phyloP scores from a whole-genome alignment of 169 alveolate species.

The Ichthyophthirius multifiliis region DNA sequence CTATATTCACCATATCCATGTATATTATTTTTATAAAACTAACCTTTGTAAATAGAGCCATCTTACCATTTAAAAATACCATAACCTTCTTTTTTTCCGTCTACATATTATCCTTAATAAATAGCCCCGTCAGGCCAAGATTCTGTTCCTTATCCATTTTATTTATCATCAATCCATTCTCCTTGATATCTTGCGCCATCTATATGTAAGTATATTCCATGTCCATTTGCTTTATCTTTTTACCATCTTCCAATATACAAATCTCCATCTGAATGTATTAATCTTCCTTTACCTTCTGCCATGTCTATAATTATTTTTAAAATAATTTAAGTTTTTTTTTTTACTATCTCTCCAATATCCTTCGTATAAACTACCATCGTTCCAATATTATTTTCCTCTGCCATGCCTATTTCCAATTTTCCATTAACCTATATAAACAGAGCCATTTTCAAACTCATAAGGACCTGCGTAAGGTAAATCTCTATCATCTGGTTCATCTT shows the following conservation, averaged over 20 bases:
- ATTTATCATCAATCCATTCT: conserved; percentile 11
- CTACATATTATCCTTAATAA: conserved; percentile 11
- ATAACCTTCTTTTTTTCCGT: conserved; percentile 30
- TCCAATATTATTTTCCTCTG: conserved; percentile 32
- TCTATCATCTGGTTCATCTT: conserved; percentile 26
- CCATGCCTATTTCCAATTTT: conserved; percentile 44
- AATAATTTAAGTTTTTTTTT: too few species aligned
- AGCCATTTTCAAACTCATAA: conserved; percentile 36
- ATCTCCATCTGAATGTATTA: conserved; percentile 60
- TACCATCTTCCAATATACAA: conserved; percentile 40
- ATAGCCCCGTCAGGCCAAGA: conserved; percentile 17
- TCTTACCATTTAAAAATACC: conserved; percentile 30
- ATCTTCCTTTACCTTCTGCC: conserved; percentile 63
- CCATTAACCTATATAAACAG: conserved; percentile 43
- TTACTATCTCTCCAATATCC: conserved; percentile 41
- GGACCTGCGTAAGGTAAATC: conserved; percentile 27
- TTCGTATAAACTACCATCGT: conserved; percentile 42
- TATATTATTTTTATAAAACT: conserved; percentile 21
- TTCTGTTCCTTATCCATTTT: conserved; percentile 23
- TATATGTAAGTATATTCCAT: neutral
- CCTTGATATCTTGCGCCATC: conserved; percentile 22
- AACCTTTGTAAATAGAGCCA: conserved; percentile 17
- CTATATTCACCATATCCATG: conserved; percentile 41
- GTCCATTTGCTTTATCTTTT: conserved; percentile 25
- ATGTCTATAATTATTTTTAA: neutral